Base-by-base conservation (phyloP, 371 early-diverging fungal genomes). In the Haplosporangium sp. region DNA sequence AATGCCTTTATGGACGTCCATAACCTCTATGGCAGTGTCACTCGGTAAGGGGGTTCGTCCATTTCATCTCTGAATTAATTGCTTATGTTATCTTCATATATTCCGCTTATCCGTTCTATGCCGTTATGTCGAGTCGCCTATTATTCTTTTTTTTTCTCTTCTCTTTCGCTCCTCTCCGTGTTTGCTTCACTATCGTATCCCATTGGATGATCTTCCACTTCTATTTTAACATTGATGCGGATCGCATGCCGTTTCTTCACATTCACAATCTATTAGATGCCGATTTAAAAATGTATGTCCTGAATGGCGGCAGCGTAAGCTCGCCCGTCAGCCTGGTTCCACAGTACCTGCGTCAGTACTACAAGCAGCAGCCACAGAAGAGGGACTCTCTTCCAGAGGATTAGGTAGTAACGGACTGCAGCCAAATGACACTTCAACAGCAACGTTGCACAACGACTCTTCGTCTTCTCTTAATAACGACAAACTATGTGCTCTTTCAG, bases 11-110 rank as follows among this genome's bases (percentile, higher is more conserved):
- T 86, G 59, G 83, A 83, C n/a, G 76, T 80, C 16, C 82, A 85
- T 59, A 82, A 81, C 20, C 69, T 87, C 21, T 83, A 83, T 36
- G 87, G 87, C 16, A 87, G 88, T 36, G 83, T 88, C 41, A 89
- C 90, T 51, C 84, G 88, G 87, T 89, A 81, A 60, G 45, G 18
- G 7, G 12, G 5, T 42, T 42, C 46, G n/a, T 41, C 37, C 45
- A 4, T 47, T 48, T 18, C 5, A 11, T n/a, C 47, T 20, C 23
- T 42, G n/a, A 29, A 59, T 46, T 16, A 14, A 41, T 16, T 43
- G 23, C 12, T 47, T 46, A 21, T 50, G 18, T 50, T 38, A 37
- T 51, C 59, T 14, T 42, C 46, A 40, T 58, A 43, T 21, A 29
- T 21, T 50, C 50, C 20, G 18, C 20, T 21, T 50, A 12, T 45